A percentile compares a stretch with the other conserved stretches of the same genome.
These are phyloP conservation scores for Hyparrhenia diplandra DNA, from an alignment of 176 grass and related monocot genomes.

Conservation along the genomic window DNA sequence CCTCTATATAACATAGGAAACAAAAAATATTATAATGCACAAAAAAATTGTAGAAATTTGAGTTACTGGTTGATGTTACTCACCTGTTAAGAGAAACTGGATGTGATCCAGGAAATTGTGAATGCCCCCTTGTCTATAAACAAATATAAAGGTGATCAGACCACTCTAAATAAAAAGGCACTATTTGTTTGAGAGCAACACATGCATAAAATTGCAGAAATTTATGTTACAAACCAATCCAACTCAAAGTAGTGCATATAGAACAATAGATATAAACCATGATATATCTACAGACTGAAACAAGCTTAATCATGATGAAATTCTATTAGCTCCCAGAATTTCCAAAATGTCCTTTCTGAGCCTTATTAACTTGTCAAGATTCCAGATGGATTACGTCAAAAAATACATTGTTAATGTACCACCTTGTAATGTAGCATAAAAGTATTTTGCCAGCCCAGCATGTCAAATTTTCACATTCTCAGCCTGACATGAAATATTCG, in stretches of 20 bases:
- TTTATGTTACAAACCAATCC: not conserved
- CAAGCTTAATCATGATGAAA: not conserved
- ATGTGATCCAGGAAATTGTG: conserved; percentile 98
- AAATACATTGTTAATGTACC: not conserved
- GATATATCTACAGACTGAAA: not conserved
- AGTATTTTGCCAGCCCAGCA: not conserved
- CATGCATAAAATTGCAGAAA: conserved; percentile 19
- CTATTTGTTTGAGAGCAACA: not conserved
- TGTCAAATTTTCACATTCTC: not conserved
- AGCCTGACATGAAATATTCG: conserved; percentile 8
- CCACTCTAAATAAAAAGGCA: not conserved
- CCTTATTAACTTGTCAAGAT: not conserved
- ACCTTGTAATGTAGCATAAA: not conserved
- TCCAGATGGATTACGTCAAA: not conserved
- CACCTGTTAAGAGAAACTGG: conserved; percentile 99
- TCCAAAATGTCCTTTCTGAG: not conserved
- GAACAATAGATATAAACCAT: not conserved
- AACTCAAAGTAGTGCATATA: not conserved
- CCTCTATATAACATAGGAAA: not conserved
- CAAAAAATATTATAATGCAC: not conserved
- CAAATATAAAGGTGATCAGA: conserved; percentile 22
- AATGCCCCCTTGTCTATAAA: conserved; percentile 59
- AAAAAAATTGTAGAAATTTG: not conserved
- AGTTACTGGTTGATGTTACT: not conserved
- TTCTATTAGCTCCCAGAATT: not conserved